Conservation (phyloP, 2,329 filamentous ascomycete genomes). For the Talaromyces sp. region DNA sequence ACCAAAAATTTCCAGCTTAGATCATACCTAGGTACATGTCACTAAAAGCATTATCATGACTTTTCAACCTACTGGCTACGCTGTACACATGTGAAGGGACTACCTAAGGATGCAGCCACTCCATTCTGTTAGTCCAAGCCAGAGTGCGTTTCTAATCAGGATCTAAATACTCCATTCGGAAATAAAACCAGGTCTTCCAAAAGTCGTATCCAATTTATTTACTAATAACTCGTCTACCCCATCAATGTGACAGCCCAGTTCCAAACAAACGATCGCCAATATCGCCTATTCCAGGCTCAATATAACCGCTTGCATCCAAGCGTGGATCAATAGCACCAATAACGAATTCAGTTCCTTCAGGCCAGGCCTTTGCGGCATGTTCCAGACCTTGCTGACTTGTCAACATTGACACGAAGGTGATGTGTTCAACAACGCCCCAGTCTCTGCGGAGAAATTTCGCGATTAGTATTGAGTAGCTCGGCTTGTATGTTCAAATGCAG, state of each 20-base stretch:
- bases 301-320: constrained; percentile 27
- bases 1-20: neutral
- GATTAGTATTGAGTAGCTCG: neutral
- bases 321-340: constrained; percentile 26
- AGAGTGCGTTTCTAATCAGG: neutral
- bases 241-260: constrained; percentile 19
- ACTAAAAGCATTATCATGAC: neutral
- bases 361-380: constrained; percentile 25
- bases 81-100: neutral
- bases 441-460: constrained; percentile 19
- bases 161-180: neutral
- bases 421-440: constrained; percentile 27
- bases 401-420: constrained; percentile 28
- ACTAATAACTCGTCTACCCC: neutral
- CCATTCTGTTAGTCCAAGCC: no score
- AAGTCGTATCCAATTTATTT: neutral
- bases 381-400: constrained; percentile 22
- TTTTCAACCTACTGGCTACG: neutral
- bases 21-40: neutral
- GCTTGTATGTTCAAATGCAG: neutral
- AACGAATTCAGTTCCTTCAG: constrained; percentile 26
- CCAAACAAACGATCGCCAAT: constrained; percentile 31
- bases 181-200: neutral
- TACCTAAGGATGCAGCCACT: neutral
- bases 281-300: constrained; percentile 28